Base-by-base conservation (phyloP, 106 monocot genomes). In the Ottelia alismoides region DNA sequence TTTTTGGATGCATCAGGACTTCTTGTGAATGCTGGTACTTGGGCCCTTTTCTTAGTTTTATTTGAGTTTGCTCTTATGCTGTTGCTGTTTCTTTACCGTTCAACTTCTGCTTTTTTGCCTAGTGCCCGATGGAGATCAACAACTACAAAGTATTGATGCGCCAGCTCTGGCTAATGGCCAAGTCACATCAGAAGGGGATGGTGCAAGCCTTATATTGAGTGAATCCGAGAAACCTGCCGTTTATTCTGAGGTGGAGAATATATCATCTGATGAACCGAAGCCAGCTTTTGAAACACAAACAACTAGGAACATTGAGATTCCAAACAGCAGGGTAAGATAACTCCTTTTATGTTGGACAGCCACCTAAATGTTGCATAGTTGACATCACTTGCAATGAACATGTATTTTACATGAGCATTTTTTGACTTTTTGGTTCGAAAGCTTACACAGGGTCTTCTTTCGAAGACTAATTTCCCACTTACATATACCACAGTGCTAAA, bases 261-360 rank as follows among this genome's bases (percentile, higher is more conserved):
- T 7, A 0, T 54, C 53, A 22, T 20, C 30, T 56, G 19, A 32
- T n/a, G 53, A 25, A 1, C 44, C 53, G n/a, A 32, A 49, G 22
- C 5, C 11, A 21, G 28, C 1, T 17, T 22, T 32, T 3, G 62
- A 51, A 18, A 0, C 17, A 20, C 49, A 16, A 3, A 4, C 29
- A 4, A 28, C 65, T 26, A 25, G 65, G 9, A 65, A 56, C 29
- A 65, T 65, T 28, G 56, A 56, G 56, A 47, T 65, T 65, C 65
- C 55, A 3, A 56, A 65, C 26, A 56, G 23, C 24, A 65, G 56
- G 65, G 64, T 54, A 20, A 28, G n/a, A n/a, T n/a, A n/a, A n/a
- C n/a, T n/a, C n/a, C n/a, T n/a, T n/a, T n/a, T n/a, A n/a, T n/a
- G n/a, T n/a, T n/a, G n/a, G n/a, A n/a, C n/a, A n/a, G n/a, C n/a